These are phyloP conservation scores for Dryadomyces sulphureus DNA, from an alignment of 2,329 filamentous ascomycete species.

Conservation along the genomic window DNA sequence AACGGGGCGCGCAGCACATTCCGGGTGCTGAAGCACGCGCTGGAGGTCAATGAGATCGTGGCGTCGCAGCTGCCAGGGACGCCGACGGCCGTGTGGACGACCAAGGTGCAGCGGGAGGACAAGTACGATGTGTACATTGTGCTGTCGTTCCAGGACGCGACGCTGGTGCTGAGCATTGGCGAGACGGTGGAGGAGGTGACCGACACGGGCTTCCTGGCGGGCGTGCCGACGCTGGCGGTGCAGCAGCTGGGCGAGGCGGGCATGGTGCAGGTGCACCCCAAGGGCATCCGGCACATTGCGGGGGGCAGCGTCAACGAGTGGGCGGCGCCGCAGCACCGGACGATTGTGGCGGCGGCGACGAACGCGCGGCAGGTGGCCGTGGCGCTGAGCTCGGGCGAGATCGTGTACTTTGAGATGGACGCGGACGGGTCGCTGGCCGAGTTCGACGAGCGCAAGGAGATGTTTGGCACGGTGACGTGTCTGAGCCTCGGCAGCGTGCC, in stretches of 20 bases:
- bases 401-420: constrained; percentile 97
- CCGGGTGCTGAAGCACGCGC: constrained; percentile 78
- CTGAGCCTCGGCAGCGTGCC: constrained; percentile 89
- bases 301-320: constrained; percentile 75
- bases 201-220: constrained; percentile 81
- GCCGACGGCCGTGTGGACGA: constrained; percentile 90
- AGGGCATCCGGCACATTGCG: constrained; percentile 82
- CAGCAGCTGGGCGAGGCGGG: constrained; percentile 90
- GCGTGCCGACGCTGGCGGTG: constrained; percentile 78
- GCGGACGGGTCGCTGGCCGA: constrained; percentile 79
- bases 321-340: constrained; percentile 83
- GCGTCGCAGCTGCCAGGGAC: constrained; percentile 79
- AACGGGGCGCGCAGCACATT: constrained; percentile 81
- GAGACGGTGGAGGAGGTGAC: constrained; percentile 94
- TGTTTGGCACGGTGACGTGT: constrained; percentile 90
- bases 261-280: constrained; percentile 88
- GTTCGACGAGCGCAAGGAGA: constrained; percentile 87
- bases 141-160: constrained; percentile 82
- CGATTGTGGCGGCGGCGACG: constrained; percentile 85
- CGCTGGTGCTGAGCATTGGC: constrained; percentile 84
- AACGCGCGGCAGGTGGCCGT: constrained; percentile 90
- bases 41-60: constrained; percentile 92
- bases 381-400: constrained; percentile 87
- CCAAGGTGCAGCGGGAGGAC: constrained; percentile 68
- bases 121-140: constrained; percentile 90